Conservation (phyloP, 2,329 filamentous ascomycete genomes). For the Cercospora janseana region DNA sequence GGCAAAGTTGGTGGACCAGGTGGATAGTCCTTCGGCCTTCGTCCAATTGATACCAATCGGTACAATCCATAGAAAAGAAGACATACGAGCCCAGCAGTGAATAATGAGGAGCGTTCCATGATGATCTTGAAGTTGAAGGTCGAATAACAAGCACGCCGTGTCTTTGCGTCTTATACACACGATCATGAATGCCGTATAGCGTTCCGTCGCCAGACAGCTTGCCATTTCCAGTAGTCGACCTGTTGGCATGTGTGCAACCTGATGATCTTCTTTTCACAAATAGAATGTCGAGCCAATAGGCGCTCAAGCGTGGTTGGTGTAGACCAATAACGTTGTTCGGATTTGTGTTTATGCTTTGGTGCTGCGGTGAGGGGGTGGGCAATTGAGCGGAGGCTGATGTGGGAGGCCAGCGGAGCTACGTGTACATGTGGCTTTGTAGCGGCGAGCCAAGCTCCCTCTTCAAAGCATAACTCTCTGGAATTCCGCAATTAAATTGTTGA, state of each 20-base stretch:
- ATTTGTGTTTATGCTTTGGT: background rate
- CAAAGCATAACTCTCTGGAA: constrained; percentile 10
- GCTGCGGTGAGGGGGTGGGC: constrained; percentile 10
- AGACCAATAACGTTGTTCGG: background rate
- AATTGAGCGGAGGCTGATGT: background rate
- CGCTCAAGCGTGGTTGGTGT: background rate
- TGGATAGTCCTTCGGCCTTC: constrained; percentile 27
- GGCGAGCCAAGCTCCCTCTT: no score
- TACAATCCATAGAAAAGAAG: constrained; percentile 17
- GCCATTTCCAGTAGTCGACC: background rate
- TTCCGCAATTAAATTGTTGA: constrained; percentile 12
- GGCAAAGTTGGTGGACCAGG: constrained; percentile 33
- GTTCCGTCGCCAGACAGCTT: background rate
- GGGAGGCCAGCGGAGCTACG: background rate
- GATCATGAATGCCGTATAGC: background rate
- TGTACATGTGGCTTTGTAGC: no score
- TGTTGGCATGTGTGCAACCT: background rate
- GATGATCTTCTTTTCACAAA: background rate
- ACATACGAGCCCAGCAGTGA: background rate
- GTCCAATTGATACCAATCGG: constrained; percentile 24
- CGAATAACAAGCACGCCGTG: background rate
- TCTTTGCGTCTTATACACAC: constrained; percentile 2
- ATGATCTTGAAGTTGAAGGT: background rate
- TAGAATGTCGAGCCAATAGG: background rate
- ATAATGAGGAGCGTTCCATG: constrained; percentile 8